These are phyloP conservation scores for Ambrosia trifida DNA, from an alignment of 129 eudicot genomes.

Conservation along the genomic window DNA sequence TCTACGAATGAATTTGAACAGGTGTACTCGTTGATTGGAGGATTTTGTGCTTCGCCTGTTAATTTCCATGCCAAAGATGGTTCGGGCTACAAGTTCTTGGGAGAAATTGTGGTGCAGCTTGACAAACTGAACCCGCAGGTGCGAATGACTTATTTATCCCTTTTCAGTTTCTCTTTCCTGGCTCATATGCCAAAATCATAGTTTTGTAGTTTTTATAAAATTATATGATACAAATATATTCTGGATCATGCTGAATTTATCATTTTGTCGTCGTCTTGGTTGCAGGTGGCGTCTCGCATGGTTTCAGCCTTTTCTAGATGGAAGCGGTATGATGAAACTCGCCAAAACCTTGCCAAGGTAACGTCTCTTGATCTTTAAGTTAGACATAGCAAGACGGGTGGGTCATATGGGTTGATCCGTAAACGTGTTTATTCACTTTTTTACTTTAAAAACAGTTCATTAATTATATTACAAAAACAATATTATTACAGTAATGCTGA, in stretches of 20 bases:
- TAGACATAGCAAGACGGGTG: background rate
- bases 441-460: background rate
- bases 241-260: constrained; percentile 6
- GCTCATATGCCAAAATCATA: constrained; percentile 8
- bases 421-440: background rate
- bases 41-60: constrained; percentile 87
- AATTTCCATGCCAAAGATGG: constrained; percentile 95
- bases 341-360: constrained; percentile 90
- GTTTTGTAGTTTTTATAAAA: background rate
- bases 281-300: constrained; percentile 89
- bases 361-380: background rate
- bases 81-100: constrained; percentile 89
- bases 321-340: constrained; percentile 88
- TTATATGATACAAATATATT: background rate
- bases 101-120: constrained; percentile 79
- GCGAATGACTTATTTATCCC: constrained; percentile 11
- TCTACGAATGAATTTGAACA: constrained; percentile 16
- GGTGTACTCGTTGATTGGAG: constrained; percentile 90
- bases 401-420: background rate
- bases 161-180: background rate
- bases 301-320: constrained; percentile 97
- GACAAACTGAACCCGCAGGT: constrained; percentile 99
- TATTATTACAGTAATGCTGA: background rate
- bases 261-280: constrained; percentile 4
- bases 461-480: background rate